phyloP scores from a whole-genome alignment of 768 basidiomycete species.

The Filobasidium wieringae region DNA sequence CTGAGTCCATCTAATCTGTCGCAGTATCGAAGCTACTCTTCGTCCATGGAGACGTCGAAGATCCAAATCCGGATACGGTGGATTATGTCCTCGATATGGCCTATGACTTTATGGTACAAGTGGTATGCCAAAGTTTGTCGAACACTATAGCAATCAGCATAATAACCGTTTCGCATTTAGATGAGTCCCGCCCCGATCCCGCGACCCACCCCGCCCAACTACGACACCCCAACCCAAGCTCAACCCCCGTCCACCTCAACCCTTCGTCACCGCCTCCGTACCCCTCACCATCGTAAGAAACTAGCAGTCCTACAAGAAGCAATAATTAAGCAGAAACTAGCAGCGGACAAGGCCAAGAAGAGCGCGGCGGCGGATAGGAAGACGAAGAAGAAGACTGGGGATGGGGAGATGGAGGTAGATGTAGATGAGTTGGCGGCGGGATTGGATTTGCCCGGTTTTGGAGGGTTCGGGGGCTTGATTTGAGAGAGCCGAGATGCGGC shows the following conservation, averaged over 20 bases:
- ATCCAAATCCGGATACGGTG: background rate
- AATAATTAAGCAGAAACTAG: background rate
- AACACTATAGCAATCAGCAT: no score
- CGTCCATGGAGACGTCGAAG: background rate
- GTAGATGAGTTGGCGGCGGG: background rate
- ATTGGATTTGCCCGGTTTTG: background rate
- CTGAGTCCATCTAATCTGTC: background rate
- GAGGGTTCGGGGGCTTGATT: background rate
- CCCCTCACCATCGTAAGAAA: background rate
- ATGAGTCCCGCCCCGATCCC: background rate
- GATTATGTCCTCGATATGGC: background rate
- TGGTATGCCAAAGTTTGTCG: background rate
- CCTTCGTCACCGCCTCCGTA: background rate
- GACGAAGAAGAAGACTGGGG: background rate
- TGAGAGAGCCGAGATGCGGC: no score
- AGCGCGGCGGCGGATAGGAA: background rate
- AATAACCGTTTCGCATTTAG: no score
- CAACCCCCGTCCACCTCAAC: background rate
- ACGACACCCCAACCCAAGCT: background rate
- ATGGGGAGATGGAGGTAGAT: background rate
- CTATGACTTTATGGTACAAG: background rate
- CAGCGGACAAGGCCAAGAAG: constrained; percentile 1
- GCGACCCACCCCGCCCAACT: background rate
- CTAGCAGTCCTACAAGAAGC: background rate
- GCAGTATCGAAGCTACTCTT: background rate